Conservation (phyloP, 257 asterid genomes). For the Primulina eburnea region DNA sequence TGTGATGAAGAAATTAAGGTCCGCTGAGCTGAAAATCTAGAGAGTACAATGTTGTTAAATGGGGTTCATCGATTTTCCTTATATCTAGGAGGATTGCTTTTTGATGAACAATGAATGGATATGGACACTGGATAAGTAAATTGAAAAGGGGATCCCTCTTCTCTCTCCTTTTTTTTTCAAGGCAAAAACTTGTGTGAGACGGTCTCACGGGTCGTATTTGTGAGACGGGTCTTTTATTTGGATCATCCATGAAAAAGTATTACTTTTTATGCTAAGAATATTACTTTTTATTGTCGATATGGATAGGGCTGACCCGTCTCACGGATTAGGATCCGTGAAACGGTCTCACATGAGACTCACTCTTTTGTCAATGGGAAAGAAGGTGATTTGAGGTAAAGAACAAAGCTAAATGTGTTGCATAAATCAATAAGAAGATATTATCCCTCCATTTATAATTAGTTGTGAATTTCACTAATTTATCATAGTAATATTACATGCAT, state of each 20-base stretch:
- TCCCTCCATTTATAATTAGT: neutral
- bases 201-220: too few species aligned
- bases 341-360: too few species aligned
- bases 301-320: too few species aligned
- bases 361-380: neutral
- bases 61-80: slow-evolving; percentile 20
- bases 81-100: slow-evolving; percentile 23
- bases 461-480: too few species aligned
- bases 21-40: neutral
- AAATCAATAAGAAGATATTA: neutral
- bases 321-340: too few species aligned
- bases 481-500: too few species aligned
- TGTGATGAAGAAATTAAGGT: slow-evolving; percentile 27
- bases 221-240: too few species aligned
- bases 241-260: too few species aligned
- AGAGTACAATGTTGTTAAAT: slow-evolving; percentile 13
- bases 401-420: neutral
- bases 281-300: too few species aligned
- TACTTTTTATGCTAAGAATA: too few species aligned
- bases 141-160: neutral
- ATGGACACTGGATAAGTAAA: neutral
- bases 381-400: neutral
- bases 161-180: neutral
- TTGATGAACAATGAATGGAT: slow-evolving; percentile 15
- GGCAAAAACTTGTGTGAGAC: too few species aligned